Evolutionary conservation across 108 stramenopile genomes (phyloP), one percentile per base, ranked within the genome.

Genomic region (Parietichytrium sp.): DNA sequence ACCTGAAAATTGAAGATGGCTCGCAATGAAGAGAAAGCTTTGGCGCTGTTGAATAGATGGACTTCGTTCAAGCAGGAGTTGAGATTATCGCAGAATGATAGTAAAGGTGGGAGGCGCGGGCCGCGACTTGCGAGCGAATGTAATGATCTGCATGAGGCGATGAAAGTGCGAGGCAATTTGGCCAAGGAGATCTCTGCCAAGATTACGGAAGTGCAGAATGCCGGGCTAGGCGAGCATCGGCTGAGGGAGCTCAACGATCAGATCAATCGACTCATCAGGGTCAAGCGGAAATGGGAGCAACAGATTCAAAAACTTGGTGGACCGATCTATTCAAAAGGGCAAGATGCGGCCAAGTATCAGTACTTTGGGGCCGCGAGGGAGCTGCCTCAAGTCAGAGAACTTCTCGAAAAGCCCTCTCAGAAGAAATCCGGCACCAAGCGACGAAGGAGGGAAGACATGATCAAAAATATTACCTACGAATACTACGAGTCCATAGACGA

Each of bases 211-310:
- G 95, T 97, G 72, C 97, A 97, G 54, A 96, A 96, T 85, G 92
- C 95, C 0, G 95, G 94, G 3, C 80, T 96, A 51, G 95, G 95
- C 2, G 97, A 98, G 82, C 96, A 96, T 83, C 89, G 90, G n/a
- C 90, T 97, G 54, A 91, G 98, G 18, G 98, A 98, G 85, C 84
- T 97, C 55, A 98, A 99, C 84, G 98, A 99, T 84, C 88, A 91
- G 52, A 99, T 99, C 85, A 99, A 99, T 83, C 94, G 93, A 54
- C 90, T 95, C 81, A 54, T 97, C 13, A 82, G 98, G 55, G 96
- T 96, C 85, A 96, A 96, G 82, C 89, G 84, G 61, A 93, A 94
- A 81, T 97, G 97, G 97, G 95, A 97, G 88, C 84, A 87, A 47
- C 88, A 94, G n/a, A 94, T 96, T 31, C 84, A 85, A 78, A 93